A percentile compares a stretch with the other conserved stretches of the same genome.
Conservation (phyloP, 228 moss, liverwort and hornwort genomes). For the Sphagnum fallax region DNA sequence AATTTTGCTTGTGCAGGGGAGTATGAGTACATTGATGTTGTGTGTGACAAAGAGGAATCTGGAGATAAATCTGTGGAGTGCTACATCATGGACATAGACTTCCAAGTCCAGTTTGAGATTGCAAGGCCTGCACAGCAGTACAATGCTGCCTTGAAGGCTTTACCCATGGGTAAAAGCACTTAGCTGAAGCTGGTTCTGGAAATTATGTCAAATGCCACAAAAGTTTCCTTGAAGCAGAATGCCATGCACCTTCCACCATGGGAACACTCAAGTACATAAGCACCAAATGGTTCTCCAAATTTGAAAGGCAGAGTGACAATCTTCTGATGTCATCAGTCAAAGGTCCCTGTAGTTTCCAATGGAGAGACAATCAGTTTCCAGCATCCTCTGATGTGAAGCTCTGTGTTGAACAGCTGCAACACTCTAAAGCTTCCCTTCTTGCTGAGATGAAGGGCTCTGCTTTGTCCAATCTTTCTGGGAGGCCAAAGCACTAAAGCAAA, state of each 20-base stretch:
- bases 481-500: conserved; percentile 21
- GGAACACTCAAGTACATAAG: conserved; percentile 70
- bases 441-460: conserved; percentile 38
- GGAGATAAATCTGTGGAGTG: conserved; percentile 19
- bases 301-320: conserved; percentile 24
- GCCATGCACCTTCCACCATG: conserved; percentile 77
- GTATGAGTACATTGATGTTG: conserved; percentile 68
- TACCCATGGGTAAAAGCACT: conserved; percentile 48
- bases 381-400: conserved; percentile 31
- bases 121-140: conserved; percentile 61
- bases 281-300: conserved; percentile 60
- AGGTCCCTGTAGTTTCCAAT: conserved; percentile 30
- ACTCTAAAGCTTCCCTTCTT: conserved; percentile 51
- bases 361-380: conserved; percentile 20
- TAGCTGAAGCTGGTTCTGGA: conserved; percentile 56
- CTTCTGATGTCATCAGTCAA: conserved; percentile 17
- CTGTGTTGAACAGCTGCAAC: conserved; percentile 51
- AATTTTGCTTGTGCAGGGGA: conserved; percentile 31
- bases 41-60: conserved; percentile 20
- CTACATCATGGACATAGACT: conserved; percentile 63
- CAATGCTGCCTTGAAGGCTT: conserved; percentile 38
- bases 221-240: conserved; percentile 53
- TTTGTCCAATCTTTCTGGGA: not conserved
- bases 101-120: conserved; percentile 68
- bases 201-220: conserved; percentile 67